Percentiles rank a stretch among this genome's conserved stretches.
Evolutionary conservation across 345 rosid species (phyloP).

Genomic region (Raphanus raphanistrum): DNA sequence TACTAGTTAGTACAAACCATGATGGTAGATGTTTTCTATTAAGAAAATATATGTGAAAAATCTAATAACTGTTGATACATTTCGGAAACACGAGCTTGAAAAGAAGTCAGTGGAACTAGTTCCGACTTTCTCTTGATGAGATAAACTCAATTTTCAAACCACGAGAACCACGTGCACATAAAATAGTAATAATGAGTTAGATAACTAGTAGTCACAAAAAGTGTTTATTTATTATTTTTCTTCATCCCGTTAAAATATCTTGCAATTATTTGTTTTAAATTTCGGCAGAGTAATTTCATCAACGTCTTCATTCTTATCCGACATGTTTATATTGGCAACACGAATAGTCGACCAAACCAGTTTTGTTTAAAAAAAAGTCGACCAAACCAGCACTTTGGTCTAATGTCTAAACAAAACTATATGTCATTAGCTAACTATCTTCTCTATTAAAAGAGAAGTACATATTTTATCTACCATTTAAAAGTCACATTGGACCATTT

Average conservation of each 20-base stretch:
- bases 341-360: neutral
- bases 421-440: neutral
- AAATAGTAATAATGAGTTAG: neutral
- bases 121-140: neutral
- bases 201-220: slow-evolving; percentile 19
- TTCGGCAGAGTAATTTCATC: slow-evolving; percentile 16
- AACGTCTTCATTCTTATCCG: slow-evolving; percentile 23
- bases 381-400: too few species aligned
- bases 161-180: slow-evolving; percentile 31
- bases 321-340: neutral
- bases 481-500: too few species aligned
- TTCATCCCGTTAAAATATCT: neutral
- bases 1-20: neutral
- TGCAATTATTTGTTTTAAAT: slow-evolving; percentile 5
- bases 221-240: slow-evolving; percentile 1
- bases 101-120: slow-evolving; percentile 16
- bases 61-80: neutral
- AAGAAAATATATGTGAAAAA: neutral
- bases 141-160: slow-evolving; percentile 8
- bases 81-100: neutral
- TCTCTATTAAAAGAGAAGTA: too few species aligned
- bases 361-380: too few species aligned
- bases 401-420: too few species aligned
- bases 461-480: too few species aligned
- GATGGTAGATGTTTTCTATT: neutral